Evolutionary conservation across 805 yeast genomes (phyloP), one percentile per base, ranked within the genome.

Genomic region (Millerozyma acaciae): DNA sequence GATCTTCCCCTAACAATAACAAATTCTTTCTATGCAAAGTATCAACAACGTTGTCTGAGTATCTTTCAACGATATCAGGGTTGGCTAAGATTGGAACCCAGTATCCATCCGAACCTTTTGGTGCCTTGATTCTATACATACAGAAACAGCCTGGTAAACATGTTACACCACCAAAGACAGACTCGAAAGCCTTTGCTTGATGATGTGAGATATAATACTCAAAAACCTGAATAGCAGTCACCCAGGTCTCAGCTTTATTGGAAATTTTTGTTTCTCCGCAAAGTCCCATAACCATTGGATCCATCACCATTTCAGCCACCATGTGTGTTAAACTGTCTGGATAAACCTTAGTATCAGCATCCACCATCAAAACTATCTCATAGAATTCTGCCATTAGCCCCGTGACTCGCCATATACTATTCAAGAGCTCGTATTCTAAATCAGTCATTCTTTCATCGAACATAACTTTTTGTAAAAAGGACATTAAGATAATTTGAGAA

Each of bases 71-170:
- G 51, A 88, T 84, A 60, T 88, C 96, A 1, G 96, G 94, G 54
- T 87, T 89, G 10, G 95, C 86, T 47, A 88, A 66, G 37, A 88
- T 83, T 6, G 97, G 97, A 21, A 89, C 96, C 96, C 97, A 88
- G 56, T 72, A 82, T 1, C 73, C 73, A 36, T 65, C 62, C 21
- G 53, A 37, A 10, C 89, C 88, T 60, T 86, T 87, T 16, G 96
- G 96, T 0, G 95, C 69, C 58, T 88, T 88, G 54, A 88, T 84
- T 48, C 97, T 74, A 54, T 89, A 88, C 79, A 88, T 82, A 40
- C 85, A 82, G 70, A 88, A 88, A 68, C 97, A 88, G 24, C 97
- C 97, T 0, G 97, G 97, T 40, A 88, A 71, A 73, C 97, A 88
- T 1, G 97, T 88, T 10, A 88, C 97, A 45, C 93, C 82, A 38